A percentile compares a stretch with the other conserved stretches of the same genome.
Evolutionary conservation across 2,329 filamentous ascomycete species (phyloP).

Genomic region (Lasiodiplodia hormozganensis): DNA sequence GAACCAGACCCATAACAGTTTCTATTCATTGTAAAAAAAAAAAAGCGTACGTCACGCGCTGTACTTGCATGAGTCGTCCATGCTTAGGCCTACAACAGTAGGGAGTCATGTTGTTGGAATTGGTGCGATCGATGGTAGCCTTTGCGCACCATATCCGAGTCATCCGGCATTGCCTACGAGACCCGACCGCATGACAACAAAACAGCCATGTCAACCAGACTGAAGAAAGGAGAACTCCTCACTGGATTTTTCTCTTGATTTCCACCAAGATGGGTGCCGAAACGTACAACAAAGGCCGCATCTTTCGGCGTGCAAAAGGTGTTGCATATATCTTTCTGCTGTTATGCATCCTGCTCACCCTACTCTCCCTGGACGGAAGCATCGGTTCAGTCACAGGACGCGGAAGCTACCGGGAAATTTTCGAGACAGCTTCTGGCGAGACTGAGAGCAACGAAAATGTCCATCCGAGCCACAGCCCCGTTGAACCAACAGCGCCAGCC

Average conservation of each 20-base stretch:
- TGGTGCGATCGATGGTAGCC: too few species aligned
- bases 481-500: not conserved
- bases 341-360: not conserved
- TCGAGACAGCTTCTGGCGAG: not conserved
- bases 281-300: not conserved
- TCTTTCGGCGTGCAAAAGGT: not conserved
- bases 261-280: not conserved
- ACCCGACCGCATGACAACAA: too few species aligned
- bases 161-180: too few species aligned
- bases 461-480: not conserved
- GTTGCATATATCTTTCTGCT: constrained; percentile 1
- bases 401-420: not conserved
- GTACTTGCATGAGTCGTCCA: too few species aligned
- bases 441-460: not conserved
- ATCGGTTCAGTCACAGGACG: not conserved
- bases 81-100: too few species aligned
- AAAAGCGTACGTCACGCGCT: too few species aligned
- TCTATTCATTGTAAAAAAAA: too few species aligned
- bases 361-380: not conserved
- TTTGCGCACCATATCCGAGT: too few species aligned
- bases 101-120: too few species aligned
- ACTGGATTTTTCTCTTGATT: not conserved
- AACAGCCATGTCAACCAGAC: not conserved
- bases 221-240: not conserved
- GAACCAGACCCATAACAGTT: too few species aligned